phyloP scores from a whole-genome alignment of 352 stramenopile species.

The Globisporangium solare region DNA sequence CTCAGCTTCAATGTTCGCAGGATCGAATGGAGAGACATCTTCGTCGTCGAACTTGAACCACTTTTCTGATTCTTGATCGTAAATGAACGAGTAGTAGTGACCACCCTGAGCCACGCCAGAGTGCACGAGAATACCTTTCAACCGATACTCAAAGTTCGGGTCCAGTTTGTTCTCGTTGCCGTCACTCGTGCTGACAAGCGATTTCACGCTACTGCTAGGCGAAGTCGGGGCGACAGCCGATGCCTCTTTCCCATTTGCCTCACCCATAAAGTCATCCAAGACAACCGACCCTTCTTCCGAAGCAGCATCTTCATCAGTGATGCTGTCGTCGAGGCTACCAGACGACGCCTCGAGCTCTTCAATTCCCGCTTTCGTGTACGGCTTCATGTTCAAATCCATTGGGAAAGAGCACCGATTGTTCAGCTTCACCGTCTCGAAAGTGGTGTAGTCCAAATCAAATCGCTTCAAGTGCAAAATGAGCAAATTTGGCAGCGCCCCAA shows the following conservation, averaged over 20 bases:
- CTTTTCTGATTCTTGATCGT: conserved; percentile 86
- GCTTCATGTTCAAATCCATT: conserved; percentile 98
- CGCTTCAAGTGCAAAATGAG: conserved; percentile 98
- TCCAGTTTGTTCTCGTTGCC: conserved; percentile 48
- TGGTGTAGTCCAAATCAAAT: conserved; percentile 99
- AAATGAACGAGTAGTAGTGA: conserved; percentile 98
- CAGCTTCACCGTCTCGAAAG: conserved; percentile 99
- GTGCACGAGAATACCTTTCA: conserved; percentile 98
- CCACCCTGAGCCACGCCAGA: conserved; percentile 97
- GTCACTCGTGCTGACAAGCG: conserved; percentile 12
- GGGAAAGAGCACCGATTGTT: conserved; percentile 98
- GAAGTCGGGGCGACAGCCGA: conserved; percentile 17
- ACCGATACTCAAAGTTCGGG: conserved; percentile 94
- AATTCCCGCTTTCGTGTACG: conserved; percentile 96
- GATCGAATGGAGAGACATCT: conserved; percentile 97
- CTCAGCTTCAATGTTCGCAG: conserved; percentile 93
- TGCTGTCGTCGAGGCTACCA: conserved; percentile 31
- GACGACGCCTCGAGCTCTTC: conserved; percentile 85
- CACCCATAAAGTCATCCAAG: conserved; percentile 61
- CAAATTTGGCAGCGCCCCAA: conserved; percentile 94
- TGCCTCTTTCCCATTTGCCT: conserved; percentile 32
- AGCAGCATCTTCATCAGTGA: conserved; percentile 46
- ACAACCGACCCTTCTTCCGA: conserved; percentile 46
- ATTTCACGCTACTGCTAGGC: conserved; percentile 20
- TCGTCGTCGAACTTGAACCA: conserved; percentile 99